phyloP scores from a whole-genome alignment of 179 eudicot genomes.

The Camellia oleifera region DNA sequence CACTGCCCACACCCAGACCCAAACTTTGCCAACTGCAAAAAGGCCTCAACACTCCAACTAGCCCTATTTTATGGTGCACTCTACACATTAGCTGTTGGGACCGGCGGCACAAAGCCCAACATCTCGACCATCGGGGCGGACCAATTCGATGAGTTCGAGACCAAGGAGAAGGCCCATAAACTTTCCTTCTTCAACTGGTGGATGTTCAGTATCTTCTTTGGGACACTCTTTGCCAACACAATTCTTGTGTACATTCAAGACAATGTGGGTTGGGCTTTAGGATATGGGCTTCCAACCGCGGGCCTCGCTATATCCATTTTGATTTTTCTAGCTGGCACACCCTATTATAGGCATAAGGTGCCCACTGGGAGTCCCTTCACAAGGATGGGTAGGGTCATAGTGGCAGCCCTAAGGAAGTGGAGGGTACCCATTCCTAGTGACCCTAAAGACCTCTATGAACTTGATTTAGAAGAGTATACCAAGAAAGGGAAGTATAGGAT shows the following conservation, averaged over 20 bases:
- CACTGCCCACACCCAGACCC: constrained; percentile 38
- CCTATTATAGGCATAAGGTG: constrained; percentile 57
- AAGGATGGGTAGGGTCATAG: constrained; percentile 71
- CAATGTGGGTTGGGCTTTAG: constrained; percentile 79
- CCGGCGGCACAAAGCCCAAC: constrained; percentile 87
- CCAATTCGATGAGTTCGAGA: constrained; percentile 78
- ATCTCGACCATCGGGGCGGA: constrained; percentile 82
- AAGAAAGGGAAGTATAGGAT: constrained; percentile 57
- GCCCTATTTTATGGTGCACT: constrained; percentile 63
- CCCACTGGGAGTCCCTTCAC: constrained; percentile 80
- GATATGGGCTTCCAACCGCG: constrained; percentile 67
- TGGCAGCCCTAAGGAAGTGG: constrained; percentile 62
- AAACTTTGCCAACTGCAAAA: constrained; percentile 28
- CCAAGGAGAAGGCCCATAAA: constrained; percentile 68
- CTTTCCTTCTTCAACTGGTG: constrained; percentile 88
- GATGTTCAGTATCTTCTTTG: constrained; percentile 79
- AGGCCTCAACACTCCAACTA: constrained; percentile 50
- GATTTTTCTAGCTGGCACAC: constrained; percentile 60
- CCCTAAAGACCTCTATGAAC: constrained; percentile 69
- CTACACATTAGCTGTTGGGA: constrained; percentile 66
- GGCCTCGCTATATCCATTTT: constrained; percentile 62
- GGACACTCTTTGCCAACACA: constrained; percentile 75
- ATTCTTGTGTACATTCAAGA: constrained; percentile 73
- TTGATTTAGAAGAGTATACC: constrained; percentile 51
- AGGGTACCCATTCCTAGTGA: constrained; percentile 43